These are phyloP conservation scores for Hyphodiscus sp. DNA, from an alignment of 2,329 filamentous ascomycete genomes.

Conservation along the genomic window DNA sequence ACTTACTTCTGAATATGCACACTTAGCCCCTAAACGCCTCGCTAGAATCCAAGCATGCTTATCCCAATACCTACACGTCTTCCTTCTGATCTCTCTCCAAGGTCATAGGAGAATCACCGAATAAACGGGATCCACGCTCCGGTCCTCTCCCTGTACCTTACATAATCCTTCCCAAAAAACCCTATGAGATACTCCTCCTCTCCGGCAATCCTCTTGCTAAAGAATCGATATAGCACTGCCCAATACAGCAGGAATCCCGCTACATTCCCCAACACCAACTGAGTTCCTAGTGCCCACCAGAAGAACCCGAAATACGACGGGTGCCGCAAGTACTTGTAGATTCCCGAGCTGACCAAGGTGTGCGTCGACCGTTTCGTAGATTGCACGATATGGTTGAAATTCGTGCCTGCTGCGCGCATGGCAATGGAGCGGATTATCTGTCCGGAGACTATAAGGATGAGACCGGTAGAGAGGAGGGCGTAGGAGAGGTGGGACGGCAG, in stretches of 20 bases:
- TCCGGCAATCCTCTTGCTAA: slow-evolving; percentile 63
- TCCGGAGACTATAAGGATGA: slow-evolving; percentile 59
- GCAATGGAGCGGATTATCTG: slow-evolving; percentile 73
- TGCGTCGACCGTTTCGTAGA: slow-evolving; percentile 62
- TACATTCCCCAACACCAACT: slow-evolving; percentile 80
- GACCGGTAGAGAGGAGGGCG: slow-evolving; percentile 45
- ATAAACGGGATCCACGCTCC: slow-evolving; percentile 79
- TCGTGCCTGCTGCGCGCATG: slow-evolving; percentile 83
- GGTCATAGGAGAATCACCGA: slow-evolving; percentile 6
- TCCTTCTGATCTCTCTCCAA: background rate
- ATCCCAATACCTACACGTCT: background rate
- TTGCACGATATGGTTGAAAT: slow-evolving; percentile 88
- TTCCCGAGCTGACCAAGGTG: slow-evolving; percentile 71
- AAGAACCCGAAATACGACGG: slow-evolving; percentile 98
- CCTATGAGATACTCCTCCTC: slow-evolving; percentile 73
- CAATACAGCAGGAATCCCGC: slow-evolving; percentile 71
- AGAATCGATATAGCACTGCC: slow-evolving; percentile 79
- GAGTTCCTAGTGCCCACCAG: slow-evolving; percentile 95
- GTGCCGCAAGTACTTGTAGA: slow-evolving; percentile 74
- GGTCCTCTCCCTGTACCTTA: slow-evolving; percentile 63
- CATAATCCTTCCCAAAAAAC: slow-evolving; percentile 83
- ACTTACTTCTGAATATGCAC: too few relatives aligned
- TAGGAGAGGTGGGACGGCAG: slow-evolving; percentile 27
- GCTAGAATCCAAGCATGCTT: too few relatives aligned
- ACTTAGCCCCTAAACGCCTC: too few relatives aligned